Evolutionary conservation across 192 early-diverging fungal species (phyloP).

Genomic region (Coemansia sp.): DNA sequence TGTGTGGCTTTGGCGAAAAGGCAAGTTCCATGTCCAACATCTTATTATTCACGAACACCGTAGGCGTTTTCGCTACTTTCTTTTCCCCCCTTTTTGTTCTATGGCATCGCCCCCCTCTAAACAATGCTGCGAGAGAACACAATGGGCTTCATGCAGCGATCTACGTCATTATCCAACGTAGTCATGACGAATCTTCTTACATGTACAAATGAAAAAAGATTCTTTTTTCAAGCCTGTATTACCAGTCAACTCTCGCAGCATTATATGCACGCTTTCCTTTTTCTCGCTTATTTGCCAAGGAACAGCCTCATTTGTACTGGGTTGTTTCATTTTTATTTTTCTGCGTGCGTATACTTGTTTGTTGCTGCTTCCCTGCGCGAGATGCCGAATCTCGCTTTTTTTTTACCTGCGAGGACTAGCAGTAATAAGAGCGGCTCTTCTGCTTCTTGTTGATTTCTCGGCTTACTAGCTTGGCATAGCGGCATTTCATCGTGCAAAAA

Average conservation of each 20-base stretch:
- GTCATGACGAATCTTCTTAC: neutral
- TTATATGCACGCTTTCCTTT: neutral
- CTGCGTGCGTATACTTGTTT: no score
- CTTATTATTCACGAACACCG: neutral
- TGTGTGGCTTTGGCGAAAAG: slow-evolving; percentile 70
- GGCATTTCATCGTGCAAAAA: no score
- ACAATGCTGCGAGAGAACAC: neutral
- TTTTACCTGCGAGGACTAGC: neutral
- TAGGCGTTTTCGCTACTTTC: neutral
- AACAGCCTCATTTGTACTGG: no score
- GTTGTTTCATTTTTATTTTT: no score
- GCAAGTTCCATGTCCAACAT: slow-evolving; percentile 13
- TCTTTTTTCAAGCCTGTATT: neutral
- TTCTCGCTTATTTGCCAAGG: neutral
- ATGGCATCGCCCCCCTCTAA: neutral
- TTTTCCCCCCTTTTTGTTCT: neutral
- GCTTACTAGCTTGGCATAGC: no score
- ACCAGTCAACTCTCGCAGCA: neutral
- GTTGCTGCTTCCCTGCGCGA: no score
- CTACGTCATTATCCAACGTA: neutral
- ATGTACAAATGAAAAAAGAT: neutral
- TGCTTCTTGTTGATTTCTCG: no score
- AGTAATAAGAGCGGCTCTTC: no score
- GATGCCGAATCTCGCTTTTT: neutral
- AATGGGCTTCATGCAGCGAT: neutral